Evolutionary conservation across 2,329 filamentous ascomycete species (phyloP).

Genomic region (Sporothrix pseudoabietina): DNA sequence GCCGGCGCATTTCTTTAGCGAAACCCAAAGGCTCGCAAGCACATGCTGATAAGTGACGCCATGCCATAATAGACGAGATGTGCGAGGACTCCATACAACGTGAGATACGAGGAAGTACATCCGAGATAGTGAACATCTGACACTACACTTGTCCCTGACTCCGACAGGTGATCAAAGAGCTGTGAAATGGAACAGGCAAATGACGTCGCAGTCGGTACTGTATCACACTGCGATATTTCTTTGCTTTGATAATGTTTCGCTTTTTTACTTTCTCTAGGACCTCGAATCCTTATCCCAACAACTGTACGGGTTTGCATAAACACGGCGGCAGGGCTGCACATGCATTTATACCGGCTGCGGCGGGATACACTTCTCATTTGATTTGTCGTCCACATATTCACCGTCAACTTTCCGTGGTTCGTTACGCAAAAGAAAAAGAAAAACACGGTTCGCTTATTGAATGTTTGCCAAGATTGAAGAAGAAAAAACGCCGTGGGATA

Average conservation of each 20-base stretch:
- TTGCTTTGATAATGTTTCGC: neutral
- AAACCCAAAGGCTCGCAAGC: neutral
- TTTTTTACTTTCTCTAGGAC: neutral
- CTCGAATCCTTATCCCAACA: neutral
- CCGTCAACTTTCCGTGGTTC: neutral
- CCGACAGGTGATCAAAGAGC: neutral
- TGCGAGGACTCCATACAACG: neutral
- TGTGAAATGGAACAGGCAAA: neutral
- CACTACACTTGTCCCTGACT: neutral
- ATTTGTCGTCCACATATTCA: neutral
- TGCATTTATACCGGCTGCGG: neutral
- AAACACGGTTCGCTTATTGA: constrained; percentile 1
- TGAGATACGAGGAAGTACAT: neutral
- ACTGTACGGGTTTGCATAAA: neutral
- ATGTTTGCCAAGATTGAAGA: neutral
- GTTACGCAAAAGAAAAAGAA: neutral
- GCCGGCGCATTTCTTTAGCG: neutral
- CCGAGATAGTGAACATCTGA: constrained; percentile 1
- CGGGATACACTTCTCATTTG: neutral
- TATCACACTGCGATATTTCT: neutral
- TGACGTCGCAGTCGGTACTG: neutral
- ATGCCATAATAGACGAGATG: neutral
- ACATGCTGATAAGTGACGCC: constrained; percentile 14
- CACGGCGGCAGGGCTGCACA: neutral
- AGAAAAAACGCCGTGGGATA: constrained; percentile 14